Base-by-base conservation (phyloP, 1,284 basidiomycete species). In the Fistulinella cinereoalba region DNA sequence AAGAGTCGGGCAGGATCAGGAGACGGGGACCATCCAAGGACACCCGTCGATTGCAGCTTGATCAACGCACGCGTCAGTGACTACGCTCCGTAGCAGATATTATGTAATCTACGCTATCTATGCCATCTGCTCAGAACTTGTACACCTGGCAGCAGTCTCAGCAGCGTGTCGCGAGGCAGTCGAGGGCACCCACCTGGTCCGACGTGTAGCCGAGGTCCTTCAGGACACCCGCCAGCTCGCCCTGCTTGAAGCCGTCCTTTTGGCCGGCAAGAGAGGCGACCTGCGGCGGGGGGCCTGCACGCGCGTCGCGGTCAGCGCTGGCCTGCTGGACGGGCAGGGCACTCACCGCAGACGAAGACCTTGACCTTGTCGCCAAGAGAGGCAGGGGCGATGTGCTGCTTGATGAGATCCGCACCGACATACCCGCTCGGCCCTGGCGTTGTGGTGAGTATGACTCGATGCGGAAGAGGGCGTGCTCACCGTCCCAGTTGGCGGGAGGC, bases 151-250 rank as follows among this genome's bases (percentile, higher is more conserved):
- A 37, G 8, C 43, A 43, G 2, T 22, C n/a, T 56, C 10, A 66
- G 49, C 22, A 44, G 15, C 18, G 6, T 19, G 15, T 28, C 38
- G 4, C 10, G 46, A 27, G 13, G 6, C 24, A n/a, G 13, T 15
- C 40, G 22, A 47, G 33, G 6, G 45, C 23, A 12, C 69, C 37
- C 48, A 88, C 89, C 75, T 92, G 91, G 29, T 92, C 87, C 53
- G 81, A 74, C 12, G 75, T 85, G 68, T 93, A 97, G 32, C 92
- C 92, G 10, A 97, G 77, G 52, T 95, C 88, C 70, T 90, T 91
- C 45, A 97, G 73, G 21, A 88, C 71, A 36, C 94, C 94, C 27
- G 76, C 77, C n/a, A 97, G 60, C 51, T 82, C 79, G 23, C 94
- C 94, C 69, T 97, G 94, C 68, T 91, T 83, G 65, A 76, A 77